Conservation (phyloP, 352 stramenopile genomes). For the Phytophthora cajani region DNA sequence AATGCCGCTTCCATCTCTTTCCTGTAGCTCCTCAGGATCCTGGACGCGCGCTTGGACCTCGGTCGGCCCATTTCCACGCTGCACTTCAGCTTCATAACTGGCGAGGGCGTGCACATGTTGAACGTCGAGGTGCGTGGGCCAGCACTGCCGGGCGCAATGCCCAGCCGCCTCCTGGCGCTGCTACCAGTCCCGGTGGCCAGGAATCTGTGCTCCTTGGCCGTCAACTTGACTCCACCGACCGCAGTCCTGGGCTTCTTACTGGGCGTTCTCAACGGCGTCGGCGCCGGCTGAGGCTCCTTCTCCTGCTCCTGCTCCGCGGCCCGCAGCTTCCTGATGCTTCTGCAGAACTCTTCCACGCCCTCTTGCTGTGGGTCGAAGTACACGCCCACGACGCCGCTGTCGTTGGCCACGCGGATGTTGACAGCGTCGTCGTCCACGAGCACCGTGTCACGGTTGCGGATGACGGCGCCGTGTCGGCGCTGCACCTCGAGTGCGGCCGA, state of each 20-base stretch:
- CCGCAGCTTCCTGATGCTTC: constrained; percentile 43
- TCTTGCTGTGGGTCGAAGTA: constrained; percentile 68
- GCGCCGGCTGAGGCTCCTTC: constrained; percentile 4
- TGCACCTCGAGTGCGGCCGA: constrained; percentile 64
- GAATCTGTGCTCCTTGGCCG: constrained; percentile 48
- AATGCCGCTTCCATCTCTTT: constrained; percentile 67
- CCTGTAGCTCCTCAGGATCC: constrained; percentile 48
- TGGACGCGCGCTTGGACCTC: constrained; percentile 65
- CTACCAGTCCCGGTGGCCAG: constrained; percentile 22
- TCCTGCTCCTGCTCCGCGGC: neutral
- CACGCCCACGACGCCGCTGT: constrained; percentile 76
- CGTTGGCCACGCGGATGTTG: constrained; percentile 77
- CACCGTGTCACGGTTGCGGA: constrained; percentile 74
- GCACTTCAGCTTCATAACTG: constrained; percentile 80
- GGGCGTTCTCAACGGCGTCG: constrained; percentile 27
- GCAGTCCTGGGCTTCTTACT: constrained; percentile 29
- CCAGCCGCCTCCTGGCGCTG: constrained; percentile 28
- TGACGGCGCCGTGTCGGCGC: constrained; percentile 14
- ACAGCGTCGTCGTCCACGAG: constrained; percentile 83
- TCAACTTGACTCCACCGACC: constrained; percentile 35
- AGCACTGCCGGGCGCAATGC: constrained; percentile 18
- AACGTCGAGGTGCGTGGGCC: constrained; percentile 48
- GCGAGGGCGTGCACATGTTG: constrained; percentile 80
- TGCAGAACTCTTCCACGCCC: constrained; percentile 51
- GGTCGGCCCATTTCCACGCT: constrained; percentile 81